Base-by-base conservation (phyloP, 2,329 filamentous ascomycete genomes). In the Acrodontium crateriforme region DNA sequence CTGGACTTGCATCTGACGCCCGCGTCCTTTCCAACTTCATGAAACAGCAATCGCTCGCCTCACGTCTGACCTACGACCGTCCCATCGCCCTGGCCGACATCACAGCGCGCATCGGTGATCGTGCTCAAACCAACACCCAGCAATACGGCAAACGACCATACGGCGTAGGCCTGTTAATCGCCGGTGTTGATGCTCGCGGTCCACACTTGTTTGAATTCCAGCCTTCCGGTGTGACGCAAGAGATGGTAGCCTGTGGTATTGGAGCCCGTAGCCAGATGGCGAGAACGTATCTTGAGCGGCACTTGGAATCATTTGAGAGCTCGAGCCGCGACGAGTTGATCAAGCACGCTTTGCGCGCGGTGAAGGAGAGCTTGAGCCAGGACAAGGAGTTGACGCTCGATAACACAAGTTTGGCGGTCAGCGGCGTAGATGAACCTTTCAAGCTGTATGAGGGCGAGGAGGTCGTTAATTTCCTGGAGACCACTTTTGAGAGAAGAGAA, bases 21-120 rank as follows among this genome's bases (percentile, higher is more conserved):
- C 89, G 89, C 52, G 89, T 98, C 47, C 84, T 98, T 47, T 94
- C 85, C 68, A 98, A 98, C 73, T 98, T 94, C 68, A 95, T 98
- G 87, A 95, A 94, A 68, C 84, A 93, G 63, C 89, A 95, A 64
- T 92, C 83, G 39, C 82, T 98, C 50, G 80, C 82, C 50, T 87
- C 89, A 49, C 84, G 87, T 57, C 77, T 98, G 47, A 93, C 84
- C 32, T 95, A 93, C 65, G 87, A 82, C 60, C 85, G 89, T 43
- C 75, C 85, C 43, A 89, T 98, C 54, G 82, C 84, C 17, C 67
- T 95, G 53, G 78, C 83, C 50, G 78, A 80, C 38, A 82, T 95
- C 47, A 85, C 93, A 44, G 71, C 75, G 41, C 78, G 87, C 59
- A 94, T 98, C 52, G 87, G 81, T 46, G 84, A 93, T 57, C 89